Base-by-base conservation (phyloP, 1,139 yeast genomes). In the Kodamaea arcana region DNA sequence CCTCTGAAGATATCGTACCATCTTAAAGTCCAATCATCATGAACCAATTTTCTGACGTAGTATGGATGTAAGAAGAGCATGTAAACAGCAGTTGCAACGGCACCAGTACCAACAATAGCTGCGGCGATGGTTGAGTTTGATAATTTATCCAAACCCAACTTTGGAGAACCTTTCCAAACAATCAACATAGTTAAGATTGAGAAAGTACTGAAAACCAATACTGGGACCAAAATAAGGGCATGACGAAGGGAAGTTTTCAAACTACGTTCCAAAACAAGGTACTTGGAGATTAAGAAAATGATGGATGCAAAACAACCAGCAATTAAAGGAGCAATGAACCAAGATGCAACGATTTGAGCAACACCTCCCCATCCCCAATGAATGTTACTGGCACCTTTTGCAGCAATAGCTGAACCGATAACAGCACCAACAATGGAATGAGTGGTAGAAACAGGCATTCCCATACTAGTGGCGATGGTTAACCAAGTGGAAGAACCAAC, bases 311-410 rank as follows among this genome's bases (percentile, higher is more conserved):
- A 73, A 23, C 56, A 49, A 47, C 88, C 90, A 14, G 90, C 83
- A 43, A 83, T 63, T 14, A 69, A 56, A n/a, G 94, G 92, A 11
- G 92, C 88, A 60, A 83, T 78, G 51, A 80, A 80, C 90, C 92
- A 83, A 10, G 88, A 79, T 3, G 92, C 92, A 44, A 80, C 75
- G 46, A 82, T 82, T 56, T 80, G 83, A 2, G 84, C 56, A 41
- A 83, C 82, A 28, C 88, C 88, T 14, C 46, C 41, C 92, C 92
- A 83, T 16, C 87, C 90, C 94, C 92, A 83, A 40, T 58, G 62
- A 40, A 83, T 72, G 40, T 75, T 65, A 2, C 59, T 51, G 28
- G 75, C 79, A 41, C 80, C 80, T 45, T 68, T 69, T 20, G 90
- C 81, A 32, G 90, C 94, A 51, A 83, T 74, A 39, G 86, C 81